Evolutionary conservation across 768 basidiomycete genomes (phyloP), one percentile per base, ranked within the genome.

Genomic region (Xerocomellus amylosporus): DNA sequence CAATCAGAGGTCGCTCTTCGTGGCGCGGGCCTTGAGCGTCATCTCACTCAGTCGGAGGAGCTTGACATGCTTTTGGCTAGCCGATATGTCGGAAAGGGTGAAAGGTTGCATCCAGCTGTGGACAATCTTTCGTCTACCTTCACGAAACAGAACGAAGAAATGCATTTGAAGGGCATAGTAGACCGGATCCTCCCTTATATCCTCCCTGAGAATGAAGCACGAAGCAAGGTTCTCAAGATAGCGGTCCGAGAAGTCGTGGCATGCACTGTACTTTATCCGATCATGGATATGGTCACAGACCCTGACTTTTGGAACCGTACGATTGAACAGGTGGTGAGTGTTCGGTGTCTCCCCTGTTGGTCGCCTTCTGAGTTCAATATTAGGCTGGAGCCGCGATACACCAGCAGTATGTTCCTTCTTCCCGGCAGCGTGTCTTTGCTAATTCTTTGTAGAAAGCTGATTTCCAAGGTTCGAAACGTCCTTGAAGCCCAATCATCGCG

Each of bases 281-380:
- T 96, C 50, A 85, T 96, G 78, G 92, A 98, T 46, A 91, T 96
- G 87, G 67, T 98, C 34, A 80, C 89, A 28, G 97, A 99, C 69
- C 92, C 94, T 5, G 97, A 99, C 70, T 97, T 97, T 60, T 98
- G 94, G 94, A 99, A 99, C 73, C 79, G 84, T 54, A 82, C 84
- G 36, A 90, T 98, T 46, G 95, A 98, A 70, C 87, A 94, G 73
- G 83, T 91, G 74, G 95, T 93, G 68, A 73, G 91, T 76, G 45
- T 41, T n/a, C 14, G 10, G 24, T 34, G 42, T 42, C 9, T 4
- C 26, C 9, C 52, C 63, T 22, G 59, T 51, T 30, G 24, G 13
- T 37, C 30, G 28, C 39, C 15, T 33, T 45, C 58, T 63, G 20
- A 64, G 24, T 57, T 53, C 28, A 13, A 44, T 42, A 43, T 13